phyloP scores from a whole-genome alignment of 1,139 yeast species.

The Suhomyces taliae region DNA sequence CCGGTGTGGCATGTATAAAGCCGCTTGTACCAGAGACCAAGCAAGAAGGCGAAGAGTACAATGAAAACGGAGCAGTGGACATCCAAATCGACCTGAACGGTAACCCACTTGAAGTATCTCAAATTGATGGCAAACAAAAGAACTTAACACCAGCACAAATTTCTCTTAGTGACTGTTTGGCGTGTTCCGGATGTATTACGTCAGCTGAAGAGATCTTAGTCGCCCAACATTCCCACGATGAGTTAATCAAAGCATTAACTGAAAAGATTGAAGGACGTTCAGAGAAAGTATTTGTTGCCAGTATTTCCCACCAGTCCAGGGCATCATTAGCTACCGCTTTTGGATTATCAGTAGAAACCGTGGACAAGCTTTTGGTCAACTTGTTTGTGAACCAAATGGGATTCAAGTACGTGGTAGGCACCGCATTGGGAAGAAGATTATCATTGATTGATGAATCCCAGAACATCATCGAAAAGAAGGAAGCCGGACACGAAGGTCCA shows the following conservation, averaged over 20 bases:
- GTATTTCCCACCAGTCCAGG: slow-evolving; percentile 84
- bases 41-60: slow-evolving; percentile 11
- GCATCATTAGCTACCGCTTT: slow-evolving; percentile 78
- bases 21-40: slow-evolving; percentile 56
- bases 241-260: slow-evolving; percentile 61
- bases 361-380: slow-evolving; percentile 61
- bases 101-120: slow-evolving; percentile 65
- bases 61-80: slow-evolving; percentile 48
- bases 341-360: slow-evolving; percentile 48
- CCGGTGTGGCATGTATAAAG: slow-evolving; percentile 93
- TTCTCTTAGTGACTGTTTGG: slow-evolving; percentile 87
- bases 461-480: slow-evolving; percentile 40
- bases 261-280: slow-evolving; percentile 21
- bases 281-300: slow-evolving; percentile 59
- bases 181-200: slow-evolving; percentile 96
- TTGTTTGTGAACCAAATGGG: slow-evolving; percentile 63
- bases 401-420: slow-evolving; percentile 76
- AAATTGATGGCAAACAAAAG: slow-evolving; percentile 51
- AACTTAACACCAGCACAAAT: slow-evolving; percentile 80
- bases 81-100: slow-evolving; percentile 69
- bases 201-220: slow-evolving; percentile 93
- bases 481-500: slow-evolving; percentile 35
- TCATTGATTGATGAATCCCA: slow-evolving; percentile 62
- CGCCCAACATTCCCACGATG: slow-evolving; percentile 86
- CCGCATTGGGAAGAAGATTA: slow-evolving; percentile 76